These are phyloP conservation scores for Lathyrus tuberosus DNA, from an alignment of 306 rosid species.

Conservation along the genomic window DNA sequence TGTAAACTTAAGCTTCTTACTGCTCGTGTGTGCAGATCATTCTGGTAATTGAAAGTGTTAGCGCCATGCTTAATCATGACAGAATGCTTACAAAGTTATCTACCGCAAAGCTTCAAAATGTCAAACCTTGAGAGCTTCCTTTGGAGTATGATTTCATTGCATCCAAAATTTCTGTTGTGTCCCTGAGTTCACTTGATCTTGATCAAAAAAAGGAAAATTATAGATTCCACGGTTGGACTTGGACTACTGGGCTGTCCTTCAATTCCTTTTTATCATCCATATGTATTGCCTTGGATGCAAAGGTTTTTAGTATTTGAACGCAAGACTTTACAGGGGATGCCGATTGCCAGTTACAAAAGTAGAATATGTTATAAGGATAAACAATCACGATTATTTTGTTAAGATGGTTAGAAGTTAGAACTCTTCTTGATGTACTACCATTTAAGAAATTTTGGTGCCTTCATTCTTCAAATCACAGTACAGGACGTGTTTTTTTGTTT, in stretches of 20 bases:
- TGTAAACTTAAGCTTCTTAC: constrained; percentile 19
- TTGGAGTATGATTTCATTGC: constrained; percentile 17
- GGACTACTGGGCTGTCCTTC: neutral
- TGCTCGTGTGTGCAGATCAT: constrained; percentile 58
- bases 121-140: constrained; percentile 48
- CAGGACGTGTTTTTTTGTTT: neutral
- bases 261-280: constrained; percentile 13
- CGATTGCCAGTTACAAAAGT: constrained; percentile 16
- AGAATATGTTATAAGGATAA: constrained; percentile 19
- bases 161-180: neutral
- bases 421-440: constrained; percentile 4
- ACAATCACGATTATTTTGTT: constrained; percentile 7
- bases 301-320: neutral
- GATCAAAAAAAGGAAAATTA: neutral
- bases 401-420: neutral
- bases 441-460: constrained; percentile 5
- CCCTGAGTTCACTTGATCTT: neutral
- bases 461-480: neutral
- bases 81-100: constrained; percentile 67
- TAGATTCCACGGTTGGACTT: neutral
- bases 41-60: constrained; percentile 84
- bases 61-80: constrained; percentile 81
- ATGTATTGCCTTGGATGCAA: constrained; percentile 16
- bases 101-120: constrained; percentile 49
- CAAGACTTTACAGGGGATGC: constrained; percentile 1